Evolutionary conservation across 257 asterid genomes (phyloP), one percentile per base, ranked within the genome.

Genomic region (Rhazya stricta): DNA sequence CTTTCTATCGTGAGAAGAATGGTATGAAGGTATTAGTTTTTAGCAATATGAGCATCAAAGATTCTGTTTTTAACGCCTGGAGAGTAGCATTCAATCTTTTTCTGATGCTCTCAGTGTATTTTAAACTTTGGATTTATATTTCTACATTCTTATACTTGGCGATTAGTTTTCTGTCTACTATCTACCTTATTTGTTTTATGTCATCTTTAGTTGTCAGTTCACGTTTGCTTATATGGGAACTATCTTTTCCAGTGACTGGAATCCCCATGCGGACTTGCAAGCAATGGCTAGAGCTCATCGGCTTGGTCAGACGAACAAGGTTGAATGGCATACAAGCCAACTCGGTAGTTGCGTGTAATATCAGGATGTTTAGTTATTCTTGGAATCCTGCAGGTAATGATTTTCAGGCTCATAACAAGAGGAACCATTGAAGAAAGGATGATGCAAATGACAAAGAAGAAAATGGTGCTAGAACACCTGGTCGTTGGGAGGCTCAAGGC

Each of bases 261-360:
- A 95, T 82, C 99, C 99, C 75, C 99, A 95, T 78, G 99, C 99
- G 78, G 99, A 95, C 83, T 87, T 95, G 79, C 99, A 95, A 87
- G 99, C 99, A 80, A 95, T 95, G 99, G 99, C 99, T 71, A 89
- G 99, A 82, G 99, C 99, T 79, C 99, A 95, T 81, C 95, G 99
- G 75, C 98, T 95, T 77, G 99, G 99, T 75, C 99, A 95, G 84
- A 95, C 99, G 69, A 92, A 92, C 82, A 95, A 90, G 99, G 99
- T 62, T 37, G 50, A 29, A 30, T 61, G 39, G 23, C 42, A n/a
- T 53, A 42, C 30, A 36, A 43, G 61, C 62, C 45, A 32, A 45
- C 42, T 30, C 62, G 25, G 72, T 37, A 15, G 53, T 71, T 81
- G 66, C 81, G 72, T 69, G 71, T 56, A 65, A 60, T 56, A 34